These are phyloP conservation scores for Botryotinia calthae DNA, from an alignment of 2,329 filamentous ascomycete species.

Conservation along the genomic window DNA sequence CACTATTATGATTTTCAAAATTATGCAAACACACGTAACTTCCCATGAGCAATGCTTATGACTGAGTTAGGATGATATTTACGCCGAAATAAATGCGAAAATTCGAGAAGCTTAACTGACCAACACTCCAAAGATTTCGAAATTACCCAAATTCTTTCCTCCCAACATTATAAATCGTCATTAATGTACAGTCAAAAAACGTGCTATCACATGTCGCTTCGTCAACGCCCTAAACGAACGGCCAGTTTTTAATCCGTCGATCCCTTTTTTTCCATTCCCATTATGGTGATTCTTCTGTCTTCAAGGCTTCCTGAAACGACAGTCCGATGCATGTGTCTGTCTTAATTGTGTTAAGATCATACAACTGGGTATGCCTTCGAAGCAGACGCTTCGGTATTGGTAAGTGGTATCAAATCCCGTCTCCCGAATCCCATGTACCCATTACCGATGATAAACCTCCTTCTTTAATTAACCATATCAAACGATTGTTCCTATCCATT, in stretches of 20 bases:
- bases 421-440: not conserved
- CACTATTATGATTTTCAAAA: not conserved
- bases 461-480: not conserved
- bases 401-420: not conserved
- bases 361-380: not conserved
- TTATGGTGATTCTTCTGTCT: not conserved
- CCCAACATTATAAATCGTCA: not conserved
- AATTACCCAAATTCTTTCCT: not conserved
- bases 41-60: not conserved
- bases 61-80: not conserved
- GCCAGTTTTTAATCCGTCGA: too few species aligned
- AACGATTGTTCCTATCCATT: not conserved
- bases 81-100: not conserved
- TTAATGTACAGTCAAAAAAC: not conserved
- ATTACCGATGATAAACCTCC: not conserved
- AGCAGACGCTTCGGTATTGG: not conserved
- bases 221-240: not conserved
- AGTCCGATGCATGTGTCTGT: not conserved
- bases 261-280: not conserved
- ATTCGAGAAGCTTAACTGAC: not conserved
- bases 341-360: not conserved
- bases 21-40: not conserved
- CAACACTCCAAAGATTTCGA: not conserved
- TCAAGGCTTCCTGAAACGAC: slow-evolving; percentile 7
- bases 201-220: not conserved